Evolutionary conservation across 1,284 basidiomycete genomes (phyloP), one percentile per base, ranked within the genome.

Genomic region (Moesziomyces aphidis): DNA sequence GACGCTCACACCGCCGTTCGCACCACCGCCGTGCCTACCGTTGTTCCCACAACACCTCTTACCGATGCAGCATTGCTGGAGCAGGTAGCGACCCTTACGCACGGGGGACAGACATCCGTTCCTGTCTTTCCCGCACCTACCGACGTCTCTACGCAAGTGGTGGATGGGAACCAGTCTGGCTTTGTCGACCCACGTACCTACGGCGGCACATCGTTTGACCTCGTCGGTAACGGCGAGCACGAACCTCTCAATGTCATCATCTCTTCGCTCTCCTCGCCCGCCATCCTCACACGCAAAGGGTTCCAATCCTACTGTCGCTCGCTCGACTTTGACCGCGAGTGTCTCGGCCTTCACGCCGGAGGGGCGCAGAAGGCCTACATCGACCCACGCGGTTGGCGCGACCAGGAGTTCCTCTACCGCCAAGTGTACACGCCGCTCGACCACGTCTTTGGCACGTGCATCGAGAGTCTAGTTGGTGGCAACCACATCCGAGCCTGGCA

Each of bases 401-500:
- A 77, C 39, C 68, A 81, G 31, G 56, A 77, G 3, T 78, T 79
- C 42, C 62, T 79, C 49, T 81, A 76, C 44, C 69, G 79, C 48
- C 49, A 79, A 26, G 73, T 78, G 1, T 78, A 78, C 53, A 79
- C 79, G 0, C 61, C 69, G 28, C 39, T 78, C 46, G 58, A 79
- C 61, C 50, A 75, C 48, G 50, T 72, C 28, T 52, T 80, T 23
- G 73, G 73, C 8, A 78, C 78, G 3, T 83, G 82, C 56, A 64
- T 71, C 75, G 94, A 98, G 85, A 92, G 92, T 3, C 88, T 97
- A 50, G 80, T 92, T 65, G 95, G 95, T 7, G 95, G 95, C 4
- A 90, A 92, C 79, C 95, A 98, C 92, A 85, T 88, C 4, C 94
- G 96, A 85, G 87, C 91, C 63, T 81, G 78, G 78, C 78, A 81